phyloP scores from a whole-genome alignment of 78 protist species.

The Dictyostelium purpureum region DNA sequence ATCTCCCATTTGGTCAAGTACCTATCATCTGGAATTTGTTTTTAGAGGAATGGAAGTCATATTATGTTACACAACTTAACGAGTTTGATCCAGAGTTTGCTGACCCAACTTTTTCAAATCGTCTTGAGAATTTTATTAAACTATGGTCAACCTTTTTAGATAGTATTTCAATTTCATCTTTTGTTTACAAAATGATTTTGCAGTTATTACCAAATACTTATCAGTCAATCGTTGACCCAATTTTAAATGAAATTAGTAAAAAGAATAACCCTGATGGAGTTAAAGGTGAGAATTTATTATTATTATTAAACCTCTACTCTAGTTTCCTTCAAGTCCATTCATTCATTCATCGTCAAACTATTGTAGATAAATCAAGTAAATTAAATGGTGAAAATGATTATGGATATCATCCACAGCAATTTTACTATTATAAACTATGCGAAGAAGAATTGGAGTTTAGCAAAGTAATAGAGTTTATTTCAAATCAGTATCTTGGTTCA shows the following conservation, averaged over 20 bases:
- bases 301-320: slow-evolving; percentile 13
- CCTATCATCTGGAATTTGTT: slow-evolving; percentile 56
- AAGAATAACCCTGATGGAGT: background rate
- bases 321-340: slow-evolving; percentile 58
- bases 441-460: slow-evolving; percentile 31
- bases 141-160: slow-evolving; percentile 2
- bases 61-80: background rate
- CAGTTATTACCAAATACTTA: slow-evolving; percentile 3
- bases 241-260: slow-evolving; percentile 3
- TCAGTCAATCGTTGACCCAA: background rate
- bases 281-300: background rate
- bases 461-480: background rate
- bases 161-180: background rate
- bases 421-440: slow-evolving; percentile 43
- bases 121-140: background rate
- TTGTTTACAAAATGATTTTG: background rate
- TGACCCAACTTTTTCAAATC: background rate
- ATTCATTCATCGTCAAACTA: slow-evolving; percentile 30
- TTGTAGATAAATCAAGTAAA: background rate
- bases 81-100: background rate
- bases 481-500: no score
- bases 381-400: slow-evolving; percentile 30
- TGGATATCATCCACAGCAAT: slow-evolving; percentile 63
- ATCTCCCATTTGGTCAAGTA: slow-evolving; percentile 70
- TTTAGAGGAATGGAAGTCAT: background rate